Evolutionary conservation across 805 yeast genomes (phyloP).

Genomic region (Kodamaea neixiangensis): DNA sequence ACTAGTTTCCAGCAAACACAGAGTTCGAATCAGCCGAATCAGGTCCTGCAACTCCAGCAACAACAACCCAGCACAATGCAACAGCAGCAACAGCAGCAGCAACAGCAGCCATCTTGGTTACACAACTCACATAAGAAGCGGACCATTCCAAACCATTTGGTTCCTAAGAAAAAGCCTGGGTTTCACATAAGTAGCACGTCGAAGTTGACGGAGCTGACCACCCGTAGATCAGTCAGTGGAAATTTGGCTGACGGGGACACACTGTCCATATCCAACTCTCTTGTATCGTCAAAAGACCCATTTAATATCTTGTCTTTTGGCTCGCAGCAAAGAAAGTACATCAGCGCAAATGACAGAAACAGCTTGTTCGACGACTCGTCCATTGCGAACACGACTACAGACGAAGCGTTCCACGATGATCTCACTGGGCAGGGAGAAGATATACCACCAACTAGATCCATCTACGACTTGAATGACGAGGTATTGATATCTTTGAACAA

Average conservation of each 20-base stretch:
- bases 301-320: constrained; percentile 43
- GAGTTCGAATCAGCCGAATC: background rate
- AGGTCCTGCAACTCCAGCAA: constrained; percentile 3
- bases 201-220: constrained; percentile 15
- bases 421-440: constrained; percentile 33
- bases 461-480: constrained; percentile 50
- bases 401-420: constrained; percentile 31
- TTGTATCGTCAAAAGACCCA: constrained; percentile 19
- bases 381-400: constrained; percentile 12
- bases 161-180: constrained; percentile 41
- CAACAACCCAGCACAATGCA: background rate
- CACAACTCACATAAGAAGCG: constrained; percentile 32
- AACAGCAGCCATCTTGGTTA: constrained; percentile 38
- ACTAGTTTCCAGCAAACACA: background rate
- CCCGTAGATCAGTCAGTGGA: constrained; percentile 7
- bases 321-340: constrained; percentile 23
- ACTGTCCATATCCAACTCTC: constrained; percentile 10
- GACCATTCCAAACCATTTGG: constrained; percentile 44
- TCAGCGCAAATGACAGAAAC: constrained; percentile 18
- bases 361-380: constrained; percentile 30
- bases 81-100: constrained; percentile 6
- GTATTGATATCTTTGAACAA: constrained; percentile 38
- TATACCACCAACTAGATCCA: constrained; percentile 51
- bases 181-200: constrained; percentile 34
- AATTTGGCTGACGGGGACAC: constrained; percentile 9